Percentiles rank a stretch among this genome's conserved stretches.
Conservation (phyloP, 2,329 filamentous ascomycete genomes). For the Fusarium sp. region DNA sequence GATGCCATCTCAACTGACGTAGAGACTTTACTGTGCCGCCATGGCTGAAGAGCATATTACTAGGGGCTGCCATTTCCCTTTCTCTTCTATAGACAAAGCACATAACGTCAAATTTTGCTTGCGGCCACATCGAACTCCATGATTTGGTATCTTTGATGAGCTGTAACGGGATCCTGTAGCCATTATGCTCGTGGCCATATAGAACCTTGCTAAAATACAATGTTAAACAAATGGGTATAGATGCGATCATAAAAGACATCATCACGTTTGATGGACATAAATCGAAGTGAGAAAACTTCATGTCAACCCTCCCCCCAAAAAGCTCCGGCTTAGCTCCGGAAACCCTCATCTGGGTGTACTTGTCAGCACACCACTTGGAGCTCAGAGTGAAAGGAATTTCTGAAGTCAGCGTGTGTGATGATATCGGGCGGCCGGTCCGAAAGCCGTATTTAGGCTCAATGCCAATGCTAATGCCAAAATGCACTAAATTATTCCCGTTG, state of each 20-base stretch:
- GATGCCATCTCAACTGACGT: not conserved
- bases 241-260: conserved; percentile 35
- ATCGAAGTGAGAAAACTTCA: conserved; percentile 22
- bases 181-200: conserved; percentile 13
- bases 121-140: not conserved
- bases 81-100: not conserved
- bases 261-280: conserved; percentile 33
- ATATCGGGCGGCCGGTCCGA: conserved; percentile 36
- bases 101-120: not conserved
- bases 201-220: conserved; percentile 14
- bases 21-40: too few relatives aligned
- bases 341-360: conserved; percentile 11
- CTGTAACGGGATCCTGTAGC: not conserved
- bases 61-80: too few relatives aligned
- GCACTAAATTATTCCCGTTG: conserved; percentile 5
- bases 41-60: not conserved
- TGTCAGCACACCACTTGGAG: conserved; percentile 16
- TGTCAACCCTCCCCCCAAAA: conserved; percentile 14
- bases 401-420: conserved; percentile 17
- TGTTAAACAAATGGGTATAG: conserved; percentile 40
- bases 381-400: conserved; percentile 8
- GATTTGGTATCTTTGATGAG: not conserved
- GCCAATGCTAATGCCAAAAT: conserved; percentile 17
- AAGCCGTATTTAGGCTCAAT: conserved; percentile 26
- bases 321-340: conserved; percentile 2